A percentile compares a stretch with the other conserved stretches of the same genome.
Evolutionary conservation across 257 asterid genomes (phyloP).

Genomic region (Buddleja alternifolia): DNA sequence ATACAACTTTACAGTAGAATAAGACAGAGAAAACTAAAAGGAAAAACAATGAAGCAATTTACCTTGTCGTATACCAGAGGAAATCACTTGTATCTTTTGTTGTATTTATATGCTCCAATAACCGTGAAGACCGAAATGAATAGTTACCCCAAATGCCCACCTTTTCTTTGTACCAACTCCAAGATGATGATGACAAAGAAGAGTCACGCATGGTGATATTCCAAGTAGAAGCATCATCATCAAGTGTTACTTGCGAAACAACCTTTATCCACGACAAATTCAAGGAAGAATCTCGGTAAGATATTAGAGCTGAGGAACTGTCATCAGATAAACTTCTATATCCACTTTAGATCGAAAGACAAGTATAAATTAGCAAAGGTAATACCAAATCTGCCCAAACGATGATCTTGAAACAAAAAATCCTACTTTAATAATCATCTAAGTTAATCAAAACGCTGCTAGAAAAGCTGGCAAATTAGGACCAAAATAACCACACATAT

Average conservation of each 20-base stretch:
- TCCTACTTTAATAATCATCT: neutral
- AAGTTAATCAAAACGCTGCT: too few species aligned
- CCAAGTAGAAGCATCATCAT: slow-evolving; percentile 37
- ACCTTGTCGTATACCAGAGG: slow-evolving; percentile 81
- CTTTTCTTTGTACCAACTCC: slow-evolving; percentile 79
- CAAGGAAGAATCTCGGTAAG: slow-evolving; percentile 15
- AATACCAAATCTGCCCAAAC: neutral
- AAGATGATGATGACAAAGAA: slow-evolving; percentile 48
- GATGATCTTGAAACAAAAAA: slow-evolving; percentile 2
- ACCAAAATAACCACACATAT: too few species aligned
- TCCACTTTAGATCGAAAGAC: neutral
- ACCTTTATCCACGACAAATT: slow-evolving; percentile 45
- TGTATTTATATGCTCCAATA: slow-evolving; percentile 83
- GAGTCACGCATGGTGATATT: slow-evolving; percentile 34
- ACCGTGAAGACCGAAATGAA: slow-evolving; percentile 47
- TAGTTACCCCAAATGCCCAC: slow-evolving; percentile 54
- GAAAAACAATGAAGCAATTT: neutral
- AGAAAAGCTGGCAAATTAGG: neutral
- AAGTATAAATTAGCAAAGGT: too few species aligned
- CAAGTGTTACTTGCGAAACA: slow-evolving; percentile 51
- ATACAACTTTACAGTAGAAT: neutral
- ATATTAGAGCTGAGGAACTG: slow-evolving; percentile 6
- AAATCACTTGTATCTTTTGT: slow-evolving; percentile 78
- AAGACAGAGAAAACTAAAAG: neutral
- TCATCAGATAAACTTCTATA: neutral